Percentiles rank a stretch among this genome's conserved stretches.
Conservation (phyloP, 805 yeast genomes). For the Candida coleopterorum region DNA sequence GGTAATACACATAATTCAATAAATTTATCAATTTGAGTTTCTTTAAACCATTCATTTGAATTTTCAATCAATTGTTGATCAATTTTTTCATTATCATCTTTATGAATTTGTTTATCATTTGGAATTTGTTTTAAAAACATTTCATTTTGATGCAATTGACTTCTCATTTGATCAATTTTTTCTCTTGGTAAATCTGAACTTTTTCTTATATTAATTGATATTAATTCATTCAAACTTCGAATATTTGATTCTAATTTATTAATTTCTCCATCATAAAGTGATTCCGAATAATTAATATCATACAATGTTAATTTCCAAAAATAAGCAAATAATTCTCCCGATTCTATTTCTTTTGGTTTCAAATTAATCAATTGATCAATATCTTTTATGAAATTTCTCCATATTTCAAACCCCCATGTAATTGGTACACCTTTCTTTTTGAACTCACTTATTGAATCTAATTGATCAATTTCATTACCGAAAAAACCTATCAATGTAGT, state of each 20-base stretch:
- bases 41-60: conserved; percentile 39
- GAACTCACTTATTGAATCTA: conserved; percentile 41
- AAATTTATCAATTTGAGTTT: conserved; percentile 25
- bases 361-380: conserved; percentile 11
- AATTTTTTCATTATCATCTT: conserved; percentile 29
- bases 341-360: conserved; percentile 5
- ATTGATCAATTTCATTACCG: conserved; percentile 25
- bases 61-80: conserved; percentile 21
- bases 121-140: conserved; percentile 24
- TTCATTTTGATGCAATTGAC: conserved; percentile 20
- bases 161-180: conserved; percentile 20
- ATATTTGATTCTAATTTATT: conserved; percentile 33
- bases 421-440: conserved; percentile 39
- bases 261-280: conserved; percentile 46
- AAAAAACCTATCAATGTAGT: conserved; percentile 55
- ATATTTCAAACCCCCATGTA: conserved; percentile 71
- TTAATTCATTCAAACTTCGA: conserved; percentile 30
- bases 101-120: conserved; percentile 43
- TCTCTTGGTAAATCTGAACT: conserved; percentile 19
- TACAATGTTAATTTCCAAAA: conserved; percentile 76
- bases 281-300: conserved; percentile 56
- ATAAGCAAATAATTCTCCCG: conserved; percentile 38
- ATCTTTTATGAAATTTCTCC: conserved; percentile 51
- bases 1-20: conserved; percentile 70
- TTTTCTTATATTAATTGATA: conserved; percentile 22